Percentiles rank a stretch among this genome's conserved stretches.
These are phyloP conservation scores for Ceratocystis smalleyi DNA, from an alignment of 2,329 filamentous ascomycete species.

Conservation along the genomic window DNA sequence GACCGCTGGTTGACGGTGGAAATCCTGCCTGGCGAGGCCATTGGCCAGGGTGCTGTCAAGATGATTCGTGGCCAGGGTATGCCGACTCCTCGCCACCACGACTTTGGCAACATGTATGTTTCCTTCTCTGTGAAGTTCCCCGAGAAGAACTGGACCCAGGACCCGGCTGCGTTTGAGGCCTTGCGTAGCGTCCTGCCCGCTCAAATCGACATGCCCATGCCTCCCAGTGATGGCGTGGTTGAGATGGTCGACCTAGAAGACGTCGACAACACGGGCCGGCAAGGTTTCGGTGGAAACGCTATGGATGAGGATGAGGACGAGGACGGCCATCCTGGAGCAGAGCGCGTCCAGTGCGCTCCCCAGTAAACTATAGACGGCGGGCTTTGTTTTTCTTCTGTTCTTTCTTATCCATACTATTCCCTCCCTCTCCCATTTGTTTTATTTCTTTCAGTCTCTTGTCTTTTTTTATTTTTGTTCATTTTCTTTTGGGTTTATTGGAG, in stretches of 20 bases:
- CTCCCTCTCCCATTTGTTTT: background rate
- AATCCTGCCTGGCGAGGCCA: slow-evolving; percentile 86
- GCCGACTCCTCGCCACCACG: slow-evolving; percentile 90
- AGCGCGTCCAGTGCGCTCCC: slow-evolving; percentile 74
- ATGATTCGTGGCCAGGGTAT: slow-evolving; percentile 94
- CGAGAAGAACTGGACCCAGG: slow-evolving; percentile 52
- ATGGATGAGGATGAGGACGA: slow-evolving; percentile 62
- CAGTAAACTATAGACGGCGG: slow-evolving; percentile 43
- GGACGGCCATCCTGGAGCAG: slow-evolving; percentile 55
- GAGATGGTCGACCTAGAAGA: slow-evolving; percentile 81
- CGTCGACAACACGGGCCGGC: slow-evolving; percentile 51
- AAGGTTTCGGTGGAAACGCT: slow-evolving; percentile 46
- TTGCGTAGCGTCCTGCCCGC: slow-evolving; percentile 76
- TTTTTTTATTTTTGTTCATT: background rate
- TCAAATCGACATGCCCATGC: slow-evolving; percentile 43
- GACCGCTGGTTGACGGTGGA: slow-evolving; percentile 92
- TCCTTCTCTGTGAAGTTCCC: slow-evolving; percentile 98
- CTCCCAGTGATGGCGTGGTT: slow-evolving; percentile 75
- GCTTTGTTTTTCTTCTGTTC: background rate
- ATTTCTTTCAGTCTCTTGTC: background rate
- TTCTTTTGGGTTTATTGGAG: slow-evolving; percentile 3
- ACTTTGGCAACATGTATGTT: slow-evolving; percentile 90
- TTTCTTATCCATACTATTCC: background rate
- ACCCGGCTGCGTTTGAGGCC: slow-evolving; percentile 55
- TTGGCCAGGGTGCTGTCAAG: slow-evolving; percentile 84